Percentiles rank a stretch among this genome's conserved stretches.
Evolutionary conservation across 2,329 filamentous ascomycete species (phyloP).

Genomic region (Curvularia sp.): DNA sequence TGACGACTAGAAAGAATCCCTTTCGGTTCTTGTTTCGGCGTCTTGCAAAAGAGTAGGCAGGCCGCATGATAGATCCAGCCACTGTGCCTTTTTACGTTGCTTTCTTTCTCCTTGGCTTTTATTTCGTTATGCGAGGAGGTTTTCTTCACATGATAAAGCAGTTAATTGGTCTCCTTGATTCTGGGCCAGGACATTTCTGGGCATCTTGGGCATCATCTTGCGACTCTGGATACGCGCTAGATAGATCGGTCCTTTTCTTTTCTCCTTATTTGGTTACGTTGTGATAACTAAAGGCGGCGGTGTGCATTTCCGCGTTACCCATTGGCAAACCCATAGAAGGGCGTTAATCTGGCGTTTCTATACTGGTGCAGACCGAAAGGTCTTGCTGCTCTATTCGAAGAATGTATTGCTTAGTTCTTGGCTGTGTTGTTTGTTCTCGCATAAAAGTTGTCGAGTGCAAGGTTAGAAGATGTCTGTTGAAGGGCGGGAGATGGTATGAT

Average conservation of each 20-base stretch:
- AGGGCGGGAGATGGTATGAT: neutral
- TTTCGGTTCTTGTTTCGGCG: neutral
- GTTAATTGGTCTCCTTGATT: neutral
- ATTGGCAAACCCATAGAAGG: slow-evolving; percentile 3
- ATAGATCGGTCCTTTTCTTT: neutral
- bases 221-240: neutral
- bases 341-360: slow-evolving; percentile 1
- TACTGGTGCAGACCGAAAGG: neutral
- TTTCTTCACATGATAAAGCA: neutral
- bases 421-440: neutral
- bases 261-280: neutral
- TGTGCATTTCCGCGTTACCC: neutral
- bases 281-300: neutral
- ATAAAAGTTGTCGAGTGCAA: neutral
- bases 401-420: neutral
- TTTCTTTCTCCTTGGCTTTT: neutral
- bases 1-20: slow-evolving; percentile 45
- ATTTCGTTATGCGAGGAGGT: neutral
- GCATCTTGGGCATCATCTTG: neutral
- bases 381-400: neutral
- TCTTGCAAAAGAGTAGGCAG: neutral
- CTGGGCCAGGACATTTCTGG: neutral
- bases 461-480: neutral
- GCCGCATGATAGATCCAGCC: neutral
- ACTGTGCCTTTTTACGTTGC: neutral